phyloP scores from a whole-genome alignment of 164 flowering plant species.

The Magnolia officinalis region DNA sequence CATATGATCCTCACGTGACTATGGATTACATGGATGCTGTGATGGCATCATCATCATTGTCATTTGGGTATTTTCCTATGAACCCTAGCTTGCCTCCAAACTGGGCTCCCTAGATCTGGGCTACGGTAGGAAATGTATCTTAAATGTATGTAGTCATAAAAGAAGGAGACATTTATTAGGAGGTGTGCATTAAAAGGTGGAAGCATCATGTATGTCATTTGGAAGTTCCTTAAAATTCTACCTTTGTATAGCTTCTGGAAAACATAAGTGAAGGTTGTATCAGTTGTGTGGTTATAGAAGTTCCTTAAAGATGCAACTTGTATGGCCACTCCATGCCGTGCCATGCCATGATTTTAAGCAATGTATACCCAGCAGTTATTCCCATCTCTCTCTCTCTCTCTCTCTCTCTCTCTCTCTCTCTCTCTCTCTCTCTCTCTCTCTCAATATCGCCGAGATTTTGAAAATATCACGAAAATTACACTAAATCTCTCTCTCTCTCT shows the following conservation, averaged over 20 bases:
- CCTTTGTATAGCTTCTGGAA: not conserved
- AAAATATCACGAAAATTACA: too few species aligned
- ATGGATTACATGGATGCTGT: slow-evolving; percentile 32
- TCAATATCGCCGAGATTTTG: not conserved
- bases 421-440: not conserved
- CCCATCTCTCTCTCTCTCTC: slow-evolving; percentile 4
- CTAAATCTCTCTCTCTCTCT: not conserved
- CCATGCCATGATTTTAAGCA: too few species aligned
- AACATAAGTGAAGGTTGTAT: not conserved
- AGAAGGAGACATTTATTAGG: not conserved
- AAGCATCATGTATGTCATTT: not conserved
- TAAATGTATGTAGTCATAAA: not conserved
- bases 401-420: slow-evolving; percentile 1
- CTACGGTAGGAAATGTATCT: not conserved
- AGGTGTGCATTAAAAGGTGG: not conserved
- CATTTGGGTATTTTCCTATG: slow-evolving; percentile 22
- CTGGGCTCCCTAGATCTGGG: slow-evolving; percentile 18
- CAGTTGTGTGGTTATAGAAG: slow-evolving; percentile 2
- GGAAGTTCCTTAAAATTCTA: not conserved
- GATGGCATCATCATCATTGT: slow-evolving; percentile 30
- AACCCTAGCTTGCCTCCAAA: slow-evolving; percentile 33
- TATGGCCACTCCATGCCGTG: too few species aligned
- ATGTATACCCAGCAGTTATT: not conserved
- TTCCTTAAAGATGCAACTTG: not conserved
- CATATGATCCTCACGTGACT: slow-evolving; percentile 7